phyloP scores from a whole-genome alignment of 371 early-diverging fungal genomes.

The Lichtheimia corymbifera region DNA sequence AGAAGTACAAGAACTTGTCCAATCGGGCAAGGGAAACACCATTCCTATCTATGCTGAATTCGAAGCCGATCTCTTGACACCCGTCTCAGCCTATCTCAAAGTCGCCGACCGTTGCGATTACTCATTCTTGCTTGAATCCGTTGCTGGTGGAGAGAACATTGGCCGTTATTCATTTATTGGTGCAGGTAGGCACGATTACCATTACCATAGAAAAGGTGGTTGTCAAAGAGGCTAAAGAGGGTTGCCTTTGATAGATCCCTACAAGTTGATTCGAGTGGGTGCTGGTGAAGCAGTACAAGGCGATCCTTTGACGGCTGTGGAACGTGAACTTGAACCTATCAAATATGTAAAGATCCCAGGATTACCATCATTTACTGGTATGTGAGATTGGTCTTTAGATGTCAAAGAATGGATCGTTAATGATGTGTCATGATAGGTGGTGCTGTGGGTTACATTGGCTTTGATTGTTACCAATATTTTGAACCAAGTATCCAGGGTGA shows the following conservation, averaged over 20 bases:
- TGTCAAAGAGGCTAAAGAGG: no score
- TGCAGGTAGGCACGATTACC: slow-evolving; percentile 54
- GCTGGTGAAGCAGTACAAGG: slow-evolving; percentile 66
- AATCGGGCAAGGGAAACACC: slow-evolving; percentile 69
- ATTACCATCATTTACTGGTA: slow-evolving; percentile 87
- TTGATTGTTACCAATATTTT: slow-evolving; percentile 96
- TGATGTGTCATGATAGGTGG: slow-evolving; percentile 62
- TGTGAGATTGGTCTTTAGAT: background rate
- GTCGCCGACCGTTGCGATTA: slow-evolving; percentile 76
- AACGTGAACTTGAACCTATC: slow-evolving; percentile 76
- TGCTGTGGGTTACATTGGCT: slow-evolving; percentile 95
- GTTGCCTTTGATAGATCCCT: slow-evolving; percentile 69
- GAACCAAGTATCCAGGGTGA: slow-evolving; percentile 84
- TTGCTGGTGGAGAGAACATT: slow-evolving; percentile 91
- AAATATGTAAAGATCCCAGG: slow-evolving; percentile 81
- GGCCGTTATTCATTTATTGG: slow-evolving; percentile 96
- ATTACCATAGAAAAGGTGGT: no score
- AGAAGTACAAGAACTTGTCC: slow-evolving; percentile 66
- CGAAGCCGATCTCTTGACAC: slow-evolving; percentile 91
- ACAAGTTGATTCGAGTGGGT: slow-evolving; percentile 82
- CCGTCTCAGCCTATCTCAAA: slow-evolving; percentile 94
- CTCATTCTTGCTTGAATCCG: slow-evolving; percentile 95
- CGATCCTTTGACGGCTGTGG: slow-evolving; percentile 88
- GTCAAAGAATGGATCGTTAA: background rate
- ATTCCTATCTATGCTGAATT: slow-evolving; percentile 89